Evolutionary conservation across 441 rosid species (phyloP).

Genomic region (Euphorbia corollata): DNA sequence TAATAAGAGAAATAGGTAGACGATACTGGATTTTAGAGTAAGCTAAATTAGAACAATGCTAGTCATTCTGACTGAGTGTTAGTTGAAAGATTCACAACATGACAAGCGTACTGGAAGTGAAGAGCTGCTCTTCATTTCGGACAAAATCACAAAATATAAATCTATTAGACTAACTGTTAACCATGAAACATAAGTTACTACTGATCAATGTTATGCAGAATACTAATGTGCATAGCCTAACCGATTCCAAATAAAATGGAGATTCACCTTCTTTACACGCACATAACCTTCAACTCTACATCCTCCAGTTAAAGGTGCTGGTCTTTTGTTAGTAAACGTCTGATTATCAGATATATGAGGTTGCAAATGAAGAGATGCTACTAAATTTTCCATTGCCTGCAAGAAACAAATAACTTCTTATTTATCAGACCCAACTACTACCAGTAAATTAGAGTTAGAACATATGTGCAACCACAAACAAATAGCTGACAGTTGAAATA

Average conservation of each 20-base stretch:
- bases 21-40: neutral
- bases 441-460: neutral
- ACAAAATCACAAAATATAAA: neutral
- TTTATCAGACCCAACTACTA: conserved; percentile 6
- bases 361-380: conserved; percentile 58
- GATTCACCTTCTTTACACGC: conserved; percentile 86
- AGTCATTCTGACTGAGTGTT: neutral
- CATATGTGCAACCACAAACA: conserved; percentile 7
- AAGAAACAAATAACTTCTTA: conserved; percentile 25
- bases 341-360: conserved; percentile 43
- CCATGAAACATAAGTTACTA: neutral
- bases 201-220: neutral
- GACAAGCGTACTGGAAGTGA: neutral
- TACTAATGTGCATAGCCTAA: neutral
- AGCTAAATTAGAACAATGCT: neutral
- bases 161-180: neutral
- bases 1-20: conserved; percentile 10
- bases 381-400: conserved; percentile 71
- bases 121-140: neutral
- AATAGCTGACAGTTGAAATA: neutral
- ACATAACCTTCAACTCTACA: conserved; percentile 97
- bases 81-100: neutral
- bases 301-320: conserved; percentile 90
- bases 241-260: neutral
- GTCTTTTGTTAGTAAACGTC: conserved; percentile 43